These are phyloP conservation scores for Zygoascus ofunaensis DNA, from an alignment of 805 yeast species.

Conservation along the genomic window DNA sequence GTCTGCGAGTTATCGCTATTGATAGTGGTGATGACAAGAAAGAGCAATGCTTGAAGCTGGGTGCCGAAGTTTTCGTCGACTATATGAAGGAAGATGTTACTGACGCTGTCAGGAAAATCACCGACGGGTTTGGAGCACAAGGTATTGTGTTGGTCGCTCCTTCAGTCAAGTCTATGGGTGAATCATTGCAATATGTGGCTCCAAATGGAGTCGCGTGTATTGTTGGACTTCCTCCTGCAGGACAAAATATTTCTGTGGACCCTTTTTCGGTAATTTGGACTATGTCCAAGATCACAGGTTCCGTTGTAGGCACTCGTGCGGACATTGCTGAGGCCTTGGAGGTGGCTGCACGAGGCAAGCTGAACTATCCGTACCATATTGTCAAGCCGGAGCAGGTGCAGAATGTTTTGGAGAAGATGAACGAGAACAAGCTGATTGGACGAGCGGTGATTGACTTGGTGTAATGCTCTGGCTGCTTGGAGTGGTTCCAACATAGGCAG, in stretches of 20 bases:
- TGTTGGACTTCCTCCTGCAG: slow-evolving; percentile 19
- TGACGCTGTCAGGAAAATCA: slow-evolving; percentile 18
- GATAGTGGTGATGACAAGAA: slow-evolving; percentile 50
- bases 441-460: slow-evolving; percentile 19
- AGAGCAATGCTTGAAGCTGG: slow-evolving; percentile 36
- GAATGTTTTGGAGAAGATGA: slow-evolving; percentile 15
- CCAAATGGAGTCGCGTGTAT: slow-evolving; percentile 18
- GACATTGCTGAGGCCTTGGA: slow-evolving; percentile 21
- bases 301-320: slow-evolving; percentile 21
- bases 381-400: slow-evolving; percentile 9
- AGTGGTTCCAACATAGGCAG: too few species aligned
- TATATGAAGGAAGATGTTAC: slow-evolving; percentile 28
- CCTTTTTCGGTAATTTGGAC: slow-evolving; percentile 14
- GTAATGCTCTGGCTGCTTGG: background rate
- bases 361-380: slow-evolving; percentile 15
- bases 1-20: slow-evolving; percentile 45
- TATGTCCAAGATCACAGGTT: slow-evolving; percentile 16
- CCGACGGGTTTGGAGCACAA: slow-evolving; percentile 21
- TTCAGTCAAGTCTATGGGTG: slow-evolving; percentile 11
- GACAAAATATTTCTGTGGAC: slow-evolving; percentile 10
- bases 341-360: slow-evolving; percentile 17
- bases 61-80: slow-evolving; percentile 49
- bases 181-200: slow-evolving; percentile 16
- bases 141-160: slow-evolving; percentile 19
- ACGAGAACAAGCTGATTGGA: slow-evolving; percentile 16